These are phyloP conservation scores for Diplocarpon rosae DNA, from an alignment of 2,329 filamentous ascomycete genomes.

Conservation along the genomic window DNA sequence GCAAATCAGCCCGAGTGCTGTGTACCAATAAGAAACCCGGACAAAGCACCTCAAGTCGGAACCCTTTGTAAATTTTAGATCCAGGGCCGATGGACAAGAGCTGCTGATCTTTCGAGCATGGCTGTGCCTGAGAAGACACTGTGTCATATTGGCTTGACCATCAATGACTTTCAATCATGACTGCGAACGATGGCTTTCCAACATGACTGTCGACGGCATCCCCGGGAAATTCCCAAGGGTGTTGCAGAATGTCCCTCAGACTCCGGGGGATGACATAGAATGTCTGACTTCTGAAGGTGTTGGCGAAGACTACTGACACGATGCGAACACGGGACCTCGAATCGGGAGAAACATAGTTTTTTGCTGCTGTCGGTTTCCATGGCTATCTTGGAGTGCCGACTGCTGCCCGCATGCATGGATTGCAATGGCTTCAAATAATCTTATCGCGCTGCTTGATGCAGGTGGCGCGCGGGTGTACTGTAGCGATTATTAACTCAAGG, in stretches of 20 bases:
- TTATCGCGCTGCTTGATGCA: not conserved
- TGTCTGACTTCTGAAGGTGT: too few relatives aligned
- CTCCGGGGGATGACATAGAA: too few relatives aligned
- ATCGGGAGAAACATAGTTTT: too few relatives aligned
- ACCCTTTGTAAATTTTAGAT: not conserved
- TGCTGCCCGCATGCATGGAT: constrained; percentile 1
- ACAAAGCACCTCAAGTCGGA: too few relatives aligned
- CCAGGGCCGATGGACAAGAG: not conserved
- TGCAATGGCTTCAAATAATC: not conserved
- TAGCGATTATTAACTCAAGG: not conserved
- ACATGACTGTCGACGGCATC: too few relatives aligned
- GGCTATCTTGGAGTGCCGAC: not conserved
- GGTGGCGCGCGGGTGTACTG: too few relatives aligned
- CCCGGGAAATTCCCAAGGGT: too few relatives aligned
- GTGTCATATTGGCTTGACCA: not conserved
- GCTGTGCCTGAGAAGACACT: not conserved
- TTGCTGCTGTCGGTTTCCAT: not conserved
- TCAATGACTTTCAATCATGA: not conserved
- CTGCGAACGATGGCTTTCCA: not conserved
- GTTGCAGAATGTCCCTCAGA: too few relatives aligned
- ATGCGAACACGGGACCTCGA: too few relatives aligned
- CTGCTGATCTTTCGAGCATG: not conserved
- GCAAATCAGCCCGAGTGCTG: too few relatives aligned
- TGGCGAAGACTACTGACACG: too few relatives aligned
- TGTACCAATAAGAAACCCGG: too few relatives aligned